phyloP scores from a whole-genome alignment of 2,329 filamentous ascomycete genomes.

The Neoascochyta sp. region DNA sequence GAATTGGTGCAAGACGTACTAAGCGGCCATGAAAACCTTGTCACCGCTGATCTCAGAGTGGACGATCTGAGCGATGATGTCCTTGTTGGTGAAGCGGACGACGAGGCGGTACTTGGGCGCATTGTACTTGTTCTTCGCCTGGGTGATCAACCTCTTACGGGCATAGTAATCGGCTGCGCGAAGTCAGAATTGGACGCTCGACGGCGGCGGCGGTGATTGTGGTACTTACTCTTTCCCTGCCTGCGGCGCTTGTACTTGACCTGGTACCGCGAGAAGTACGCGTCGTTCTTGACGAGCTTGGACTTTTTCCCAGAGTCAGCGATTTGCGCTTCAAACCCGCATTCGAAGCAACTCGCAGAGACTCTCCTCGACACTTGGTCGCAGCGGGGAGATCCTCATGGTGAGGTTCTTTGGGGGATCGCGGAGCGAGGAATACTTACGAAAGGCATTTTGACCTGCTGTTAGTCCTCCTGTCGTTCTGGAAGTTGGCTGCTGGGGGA shows the following conservation, averaged over 20 bases:
- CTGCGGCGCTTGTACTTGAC: conserved; percentile 99
- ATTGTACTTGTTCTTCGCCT: conserved; percentile 99
- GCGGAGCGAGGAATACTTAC: conserved; percentile 43
- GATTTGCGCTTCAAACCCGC: conserved; percentile 95
- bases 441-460: conserved; percentile 45
- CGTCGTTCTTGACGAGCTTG: conserved; percentile 95
- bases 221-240: conserved; percentile 90
- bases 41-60: conserved; percentile 94
- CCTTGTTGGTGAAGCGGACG: conserved; percentile 98
- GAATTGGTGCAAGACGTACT: conserved; percentile 13
- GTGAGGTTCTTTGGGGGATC: conserved; percentile 12
- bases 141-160: conserved; percentile 98
- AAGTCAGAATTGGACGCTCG: conserved; percentile 57
- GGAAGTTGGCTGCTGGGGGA: conserved; percentile 21
- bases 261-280: conserved; percentile 99
- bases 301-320: conserved; percentile 90
- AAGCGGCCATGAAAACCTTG: conserved; percentile 72
- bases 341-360: conserved; percentile 89
- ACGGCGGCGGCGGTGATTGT: background rate
- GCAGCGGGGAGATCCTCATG: conserved; percentile 25
- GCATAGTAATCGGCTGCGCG: conserved; percentile 91
- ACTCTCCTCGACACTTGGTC: conserved; percentile 36
- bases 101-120: conserved; percentile 99
- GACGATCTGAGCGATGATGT: conserved; percentile 98
- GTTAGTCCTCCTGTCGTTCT: conserved; percentile 22